Evolutionary conservation across 2,329 filamentous ascomycete species (phyloP).

Genomic region (Sclerotiophoma versabilis): DNA sequence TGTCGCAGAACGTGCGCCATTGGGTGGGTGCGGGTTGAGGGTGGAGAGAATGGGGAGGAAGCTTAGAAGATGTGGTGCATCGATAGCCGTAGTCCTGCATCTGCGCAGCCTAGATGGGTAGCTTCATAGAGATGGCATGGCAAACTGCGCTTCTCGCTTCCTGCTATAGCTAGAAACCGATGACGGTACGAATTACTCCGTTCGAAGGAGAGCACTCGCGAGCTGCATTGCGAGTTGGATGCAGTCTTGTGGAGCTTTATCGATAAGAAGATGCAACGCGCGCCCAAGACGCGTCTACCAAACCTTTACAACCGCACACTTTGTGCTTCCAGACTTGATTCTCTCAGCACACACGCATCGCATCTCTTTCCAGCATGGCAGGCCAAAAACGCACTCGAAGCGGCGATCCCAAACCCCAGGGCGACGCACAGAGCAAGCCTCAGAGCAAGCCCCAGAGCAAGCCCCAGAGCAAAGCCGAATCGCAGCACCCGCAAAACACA

Average conservation of each 20-base stretch:
- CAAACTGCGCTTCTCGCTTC: not conserved
- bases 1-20: conserved; percentile 58
- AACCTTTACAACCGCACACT: not conserved
- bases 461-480: not conserved
- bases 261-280: conserved; percentile 25
- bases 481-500: not conserved
- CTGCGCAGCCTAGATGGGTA: not conserved
- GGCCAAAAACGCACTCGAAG: conserved; percentile 36
- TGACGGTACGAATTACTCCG: not conserved
- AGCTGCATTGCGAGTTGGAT: no score
- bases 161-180: not conserved
- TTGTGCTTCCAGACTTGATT: no score
- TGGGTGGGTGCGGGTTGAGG: not conserved
- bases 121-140: not conserved
- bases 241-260: conserved; percentile 21
- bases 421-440: no score
- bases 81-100: conserved; percentile 1
- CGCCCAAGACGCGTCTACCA: conserved; percentile 10
- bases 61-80: not conserved
- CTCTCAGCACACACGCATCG: not conserved
- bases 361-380: conserved; percentile 16
- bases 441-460: no score
- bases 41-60: not conserved
- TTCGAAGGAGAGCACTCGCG: no score
- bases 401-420: conserved; percentile 29